These are phyloP conservation scores for Cinnamomum micranthum DNA, from an alignment of 164 flowering plant genomes.

Conservation along the genomic window DNA sequence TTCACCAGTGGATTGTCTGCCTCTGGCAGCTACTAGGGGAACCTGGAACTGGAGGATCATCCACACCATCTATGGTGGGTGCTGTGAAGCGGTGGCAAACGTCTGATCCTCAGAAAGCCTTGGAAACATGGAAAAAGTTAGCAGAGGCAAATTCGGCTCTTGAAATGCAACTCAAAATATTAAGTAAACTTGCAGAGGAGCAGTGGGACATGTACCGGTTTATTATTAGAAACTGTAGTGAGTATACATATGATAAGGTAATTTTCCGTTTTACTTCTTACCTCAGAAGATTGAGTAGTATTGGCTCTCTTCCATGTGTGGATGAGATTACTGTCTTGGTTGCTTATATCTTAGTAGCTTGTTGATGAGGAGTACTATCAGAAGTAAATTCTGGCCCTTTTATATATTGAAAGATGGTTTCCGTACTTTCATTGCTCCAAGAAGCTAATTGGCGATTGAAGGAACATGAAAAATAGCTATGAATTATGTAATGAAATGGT, in stretches of 20 bases:
- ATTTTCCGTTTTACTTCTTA: neutral
- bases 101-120: constrained; percentile 69
- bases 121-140: constrained; percentile 65
- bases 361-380: no score
- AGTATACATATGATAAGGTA: constrained; percentile 61
- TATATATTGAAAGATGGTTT: neutral
- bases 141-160: constrained; percentile 75
- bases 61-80: constrained; percentile 99
- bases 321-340: no score
- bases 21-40: constrained; percentile 81
- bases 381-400: neutral
- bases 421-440: neutral
- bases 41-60: constrained; percentile 98
- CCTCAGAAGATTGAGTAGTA: neutral
- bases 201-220: constrained; percentile 56
- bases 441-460: neutral
- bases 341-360: no score
- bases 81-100: constrained; percentile 96
- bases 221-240: constrained; percentile 56
- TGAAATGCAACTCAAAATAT: constrained; percentile 51
- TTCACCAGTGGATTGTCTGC: neutral
- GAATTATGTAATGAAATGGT: neutral
- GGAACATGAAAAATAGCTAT: neutral
- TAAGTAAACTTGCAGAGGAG: constrained; percentile 60
- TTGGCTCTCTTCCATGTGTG: no score